These are phyloP conservation scores for Candolleomyces eurysporus DNA, from an alignment of 768 basidiomycete genomes.

Conservation along the genomic window DNA sequence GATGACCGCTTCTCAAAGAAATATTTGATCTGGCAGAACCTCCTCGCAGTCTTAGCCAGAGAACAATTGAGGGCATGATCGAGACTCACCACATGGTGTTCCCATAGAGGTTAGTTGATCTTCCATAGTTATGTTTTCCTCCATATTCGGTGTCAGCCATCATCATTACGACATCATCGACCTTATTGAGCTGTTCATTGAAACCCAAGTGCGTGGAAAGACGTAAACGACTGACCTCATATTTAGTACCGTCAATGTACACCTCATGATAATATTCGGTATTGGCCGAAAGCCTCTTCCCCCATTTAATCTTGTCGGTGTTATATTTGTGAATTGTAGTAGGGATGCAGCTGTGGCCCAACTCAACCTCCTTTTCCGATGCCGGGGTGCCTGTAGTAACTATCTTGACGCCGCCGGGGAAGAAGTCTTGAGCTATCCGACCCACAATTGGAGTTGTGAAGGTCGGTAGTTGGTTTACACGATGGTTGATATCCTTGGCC, in stretches of 20 bases:
- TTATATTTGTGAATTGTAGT: slow-evolving; percentile 28
- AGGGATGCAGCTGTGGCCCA: slow-evolving; percentile 3
- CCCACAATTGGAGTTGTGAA: slow-evolving; percentile 47
- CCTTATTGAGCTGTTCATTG: slow-evolving; percentile 30
- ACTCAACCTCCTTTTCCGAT: background rate
- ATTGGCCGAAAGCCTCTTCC: slow-evolving; percentile 3
- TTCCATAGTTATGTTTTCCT: slow-evolving; percentile 40
- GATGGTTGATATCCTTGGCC: slow-evolving; percentile 25
- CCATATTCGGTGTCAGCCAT: slow-evolving; percentile 53
- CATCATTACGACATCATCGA: slow-evolving; percentile 64
- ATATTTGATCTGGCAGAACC: slow-evolving; percentile 71
- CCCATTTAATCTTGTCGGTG: slow-evolving; percentile 35
- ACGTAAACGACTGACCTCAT: slow-evolving; percentile 40
- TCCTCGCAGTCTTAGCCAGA: slow-evolving; percentile 21
- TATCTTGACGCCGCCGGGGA: slow-evolving; percentile 39
- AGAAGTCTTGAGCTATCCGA: slow-evolving; percentile 45
- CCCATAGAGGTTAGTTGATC: slow-evolving; percentile 53
- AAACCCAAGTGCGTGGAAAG: background rate
- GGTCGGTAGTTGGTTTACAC: slow-evolving; percentile 24
- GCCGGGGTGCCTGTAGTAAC: background rate
- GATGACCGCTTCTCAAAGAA: slow-evolving; percentile 37
- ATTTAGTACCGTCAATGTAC: slow-evolving; percentile 54
- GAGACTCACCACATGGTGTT: slow-evolving; percentile 59
- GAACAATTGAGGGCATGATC: background rate
- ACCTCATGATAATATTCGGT: slow-evolving; percentile 38